These are phyloP conservation scores for Mycena latifolia DNA, from an alignment of 768 basidiomycete species.

Conservation along the genomic window DNA sequence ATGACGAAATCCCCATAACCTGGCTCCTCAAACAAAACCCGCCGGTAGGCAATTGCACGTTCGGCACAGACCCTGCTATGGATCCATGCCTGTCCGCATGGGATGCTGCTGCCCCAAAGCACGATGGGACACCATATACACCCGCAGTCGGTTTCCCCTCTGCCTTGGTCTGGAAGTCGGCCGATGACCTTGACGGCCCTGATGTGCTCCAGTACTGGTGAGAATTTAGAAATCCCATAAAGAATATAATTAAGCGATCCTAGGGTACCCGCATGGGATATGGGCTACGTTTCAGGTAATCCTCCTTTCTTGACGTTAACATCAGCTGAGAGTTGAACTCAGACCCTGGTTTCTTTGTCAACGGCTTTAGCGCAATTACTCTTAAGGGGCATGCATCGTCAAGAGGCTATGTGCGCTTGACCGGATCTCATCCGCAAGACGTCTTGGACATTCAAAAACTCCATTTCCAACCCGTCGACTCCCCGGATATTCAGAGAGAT, in stretches of 20 bases:
- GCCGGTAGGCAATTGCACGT: constrained; percentile 12
- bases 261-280: constrained; percentile 12
- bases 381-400: constrained; percentile 19
- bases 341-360: constrained; percentile 10
- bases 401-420: constrained; percentile 17
- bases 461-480: constrained; percentile 20
- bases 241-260: constrained; percentile 11
- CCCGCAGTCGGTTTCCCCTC: constrained; percentile 7
- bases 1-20: constrained; percentile 22
- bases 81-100: constrained; percentile 21
- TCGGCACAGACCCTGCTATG: constrained; percentile 15
- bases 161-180: constrained; percentile 17
- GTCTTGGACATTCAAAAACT: constrained; percentile 11
- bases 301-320: constrained; percentile 9
- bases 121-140: constrained; percentile 20
- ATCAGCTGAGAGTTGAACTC: constrained; percentile 13
- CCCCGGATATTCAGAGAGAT: constrained; percentile 13
- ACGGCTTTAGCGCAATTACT: constrained; percentile 21
- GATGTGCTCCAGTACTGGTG: constrained; percentile 22
- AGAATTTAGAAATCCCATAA: constrained; percentile 7
- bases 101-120: constrained; percentile 19
- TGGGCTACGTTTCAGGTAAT: constrained; percentile 22
- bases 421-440: constrained; percentile 17
- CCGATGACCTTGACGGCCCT: constrained; percentile 18
- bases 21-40: constrained; percentile 20